These are phyloP conservation scores for Galerina marginata DNA, from an alignment of 768 basidiomycete genomes.

Conservation along the genomic window DNA sequence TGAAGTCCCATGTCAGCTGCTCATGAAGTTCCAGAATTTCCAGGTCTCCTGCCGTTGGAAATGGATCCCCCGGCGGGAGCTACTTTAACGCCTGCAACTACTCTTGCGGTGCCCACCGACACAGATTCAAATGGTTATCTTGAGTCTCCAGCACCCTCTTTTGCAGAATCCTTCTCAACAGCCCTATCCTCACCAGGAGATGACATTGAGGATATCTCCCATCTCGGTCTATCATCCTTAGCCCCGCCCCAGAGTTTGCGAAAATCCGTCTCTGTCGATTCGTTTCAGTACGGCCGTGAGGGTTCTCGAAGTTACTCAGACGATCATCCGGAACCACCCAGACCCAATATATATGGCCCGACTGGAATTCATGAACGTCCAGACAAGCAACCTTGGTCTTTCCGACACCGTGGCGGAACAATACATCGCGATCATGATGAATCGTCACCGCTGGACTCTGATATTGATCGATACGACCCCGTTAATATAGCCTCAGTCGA, in stretches of 20 bases:
- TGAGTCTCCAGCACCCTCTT: slow-evolving; percentile 40
- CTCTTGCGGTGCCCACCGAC: slow-evolving; percentile 14
- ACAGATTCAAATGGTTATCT: slow-evolving; percentile 19
- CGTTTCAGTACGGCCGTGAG: slow-evolving; percentile 59
- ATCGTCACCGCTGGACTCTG: slow-evolving; percentile 48
- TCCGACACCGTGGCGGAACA: slow-evolving; percentile 60
- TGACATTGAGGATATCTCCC: slow-evolving; percentile 30
- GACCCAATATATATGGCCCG: slow-evolving; percentile 20
- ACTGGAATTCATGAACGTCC: slow-evolving; percentile 9
- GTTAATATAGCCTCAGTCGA: slow-evolving; percentile 41
- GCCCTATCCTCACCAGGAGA: slow-evolving; percentile 43
- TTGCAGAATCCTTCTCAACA: slow-evolving; percentile 49
- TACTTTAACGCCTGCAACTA: slow-evolving; percentile 10
- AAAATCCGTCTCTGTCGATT: slow-evolving; percentile 82
- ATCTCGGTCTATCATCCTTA: slow-evolving; percentile 31
- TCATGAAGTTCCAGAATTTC: slow-evolving; percentile 26
- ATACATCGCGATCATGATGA: slow-evolving; percentile 46
- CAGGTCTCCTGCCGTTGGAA: slow-evolving; percentile 30
- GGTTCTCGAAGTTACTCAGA: slow-evolving; percentile 42
- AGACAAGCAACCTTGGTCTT: slow-evolving; percentile 36
- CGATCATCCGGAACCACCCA: slow-evolving; percentile 39
- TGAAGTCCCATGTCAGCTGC: slow-evolving; percentile 20
- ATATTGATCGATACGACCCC: slow-evolving; percentile 58
- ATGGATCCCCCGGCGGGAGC: slow-evolving; percentile 21
- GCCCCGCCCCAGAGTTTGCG: slow-evolving; percentile 52